Percentiles rank a stretch among this genome's conserved stretches.
These are phyloP conservation scores for Fusarium sp. DNA, from an alignment of 2,329 filamentous ascomycete genomes.

Conservation along the genomic window DNA sequence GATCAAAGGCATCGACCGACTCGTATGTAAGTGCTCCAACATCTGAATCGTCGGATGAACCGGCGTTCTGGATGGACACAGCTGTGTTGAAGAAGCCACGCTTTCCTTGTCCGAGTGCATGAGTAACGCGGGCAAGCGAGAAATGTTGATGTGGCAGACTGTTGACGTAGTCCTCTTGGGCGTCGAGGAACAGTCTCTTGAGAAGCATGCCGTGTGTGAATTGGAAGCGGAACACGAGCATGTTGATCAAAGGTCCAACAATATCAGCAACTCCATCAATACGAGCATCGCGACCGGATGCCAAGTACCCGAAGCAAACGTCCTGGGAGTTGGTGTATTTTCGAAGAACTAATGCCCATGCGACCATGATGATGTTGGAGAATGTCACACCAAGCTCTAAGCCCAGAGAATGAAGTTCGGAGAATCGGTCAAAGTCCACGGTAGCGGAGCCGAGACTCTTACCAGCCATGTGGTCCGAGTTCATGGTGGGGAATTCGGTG, in stretches of 20 bases:
- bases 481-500: slow-evolving; percentile 23
- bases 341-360: slow-evolving; percentile 65
- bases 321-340: slow-evolving; percentile 61
- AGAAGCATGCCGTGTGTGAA: slow-evolving; percentile 45
- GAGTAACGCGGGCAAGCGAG: slow-evolving; percentile 61
- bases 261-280: slow-evolving; percentile 37
- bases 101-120: slow-evolving; percentile 44
- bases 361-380: slow-evolving; percentile 64
- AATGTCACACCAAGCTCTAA: slow-evolving; percentile 57
- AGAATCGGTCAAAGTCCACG: slow-evolving; percentile 19
- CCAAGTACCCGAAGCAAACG: slow-evolving; percentile 62
- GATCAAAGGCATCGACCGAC: slow-evolving; percentile 39
- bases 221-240: slow-evolving; percentile 65
- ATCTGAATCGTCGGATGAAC: slow-evolving; percentile 8
- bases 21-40: slow-evolving; percentile 21
- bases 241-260: slow-evolving; percentile 56
- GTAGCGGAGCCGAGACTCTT: slow-evolving; percentile 4
- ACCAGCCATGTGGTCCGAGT: neutral
- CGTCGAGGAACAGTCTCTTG: slow-evolving; percentile 55
- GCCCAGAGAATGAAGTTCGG: slow-evolving; percentile 19
- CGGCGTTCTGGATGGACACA: slow-evolving; percentile 51
- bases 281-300: slow-evolving; percentile 39
- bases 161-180: slow-evolving; percentile 27
- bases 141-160: slow-evolving; percentile 63
- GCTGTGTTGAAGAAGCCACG: slow-evolving; percentile 53